Base-by-base conservation (phyloP, 148 eudicot genomes). In the Rheum nobile region DNA sequence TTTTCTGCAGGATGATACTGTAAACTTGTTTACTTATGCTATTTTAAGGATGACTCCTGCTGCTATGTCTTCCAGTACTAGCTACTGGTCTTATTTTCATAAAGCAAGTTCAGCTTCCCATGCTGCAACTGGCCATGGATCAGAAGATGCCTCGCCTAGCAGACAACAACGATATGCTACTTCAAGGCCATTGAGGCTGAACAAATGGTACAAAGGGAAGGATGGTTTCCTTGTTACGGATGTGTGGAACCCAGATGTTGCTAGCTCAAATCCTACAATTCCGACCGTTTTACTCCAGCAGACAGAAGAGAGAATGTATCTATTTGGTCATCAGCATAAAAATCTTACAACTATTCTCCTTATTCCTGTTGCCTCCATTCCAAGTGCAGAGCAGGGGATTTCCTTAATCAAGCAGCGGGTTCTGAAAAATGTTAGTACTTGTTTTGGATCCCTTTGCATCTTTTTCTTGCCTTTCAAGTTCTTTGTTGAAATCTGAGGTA, bases 181-280 rank as follows among this genome's bases (percentile, higher is more conserved):
- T 71, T 71, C 78, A 54, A 84, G 97, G 82, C 98, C 93, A 39
- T 78, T 91, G 78, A 86, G 90, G 81, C 87, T 80, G 78, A 87
- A 78, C 67, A 89, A 85, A 70, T 94, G 98, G 98, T 84, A 86
- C 46, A 91, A 83, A 82, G 97, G 98, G 68, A 90, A 89, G 77
- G 97, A 90, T 85, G 96, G 97, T 50, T 94, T 94, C 80, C 97
- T 94, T 72, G 82, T 81, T 43, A 78, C 97, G 63, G 84, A 87
- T 82, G 77, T 76, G 59, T 83, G 88, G 93, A 85, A 81, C 72
- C 72, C 83, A 70, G 91, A 88, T 47, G 75, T 71, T 52, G 79
- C 80, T 52, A 79, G 73, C 54, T 71, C 48, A 74, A 76, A 76
- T 84, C 83, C 80, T 71, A 71, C 77, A 22, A 74, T 73, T 61